phyloP scores from a whole-genome alignment of 345 rosid genomes.

The Eucalyptus marginata region DNA sequence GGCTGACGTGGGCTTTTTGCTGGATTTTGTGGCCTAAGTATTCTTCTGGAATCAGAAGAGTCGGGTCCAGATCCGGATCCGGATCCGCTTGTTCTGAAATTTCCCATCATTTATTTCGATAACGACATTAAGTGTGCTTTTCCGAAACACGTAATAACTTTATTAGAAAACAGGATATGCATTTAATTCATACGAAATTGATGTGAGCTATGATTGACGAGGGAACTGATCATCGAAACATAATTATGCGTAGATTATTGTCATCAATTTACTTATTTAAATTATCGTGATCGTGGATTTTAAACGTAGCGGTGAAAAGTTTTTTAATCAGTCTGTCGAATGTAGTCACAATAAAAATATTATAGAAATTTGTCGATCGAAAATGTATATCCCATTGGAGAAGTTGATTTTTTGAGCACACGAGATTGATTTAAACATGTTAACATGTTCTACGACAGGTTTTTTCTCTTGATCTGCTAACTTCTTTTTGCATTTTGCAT shows the following conservation, averaged over 20 bases:
- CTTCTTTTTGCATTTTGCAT: background rate
- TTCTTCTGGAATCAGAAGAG: background rate
- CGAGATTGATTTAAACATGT: accelerated
- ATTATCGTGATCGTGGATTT: accelerated
- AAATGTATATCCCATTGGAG: background rate
- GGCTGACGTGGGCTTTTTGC: background rate
- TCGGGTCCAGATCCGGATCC: background rate
- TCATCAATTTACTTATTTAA: background rate
- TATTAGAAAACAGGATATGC: background rate
- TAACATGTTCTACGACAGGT: accelerated
- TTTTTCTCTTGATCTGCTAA: accelerated
- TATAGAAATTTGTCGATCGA: accelerated
- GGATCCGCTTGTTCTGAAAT: background rate
- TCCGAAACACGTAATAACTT: background rate
- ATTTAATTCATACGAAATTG: background rate
- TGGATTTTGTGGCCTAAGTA: background rate
- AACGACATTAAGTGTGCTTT: background rate
- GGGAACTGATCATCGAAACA: background rate
- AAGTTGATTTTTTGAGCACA: too few species aligned
- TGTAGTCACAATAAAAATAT: background rate
- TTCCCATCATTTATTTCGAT: too few species aligned
- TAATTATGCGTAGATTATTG: accelerated
- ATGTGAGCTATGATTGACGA: background rate
- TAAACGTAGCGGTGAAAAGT: background rate
- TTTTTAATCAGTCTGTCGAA: background rate